Percentiles rank a stretch among this genome's conserved stretches.
Evolutionary conservation across 108 stramenopile genomes (phyloP).

Genomic region (Schizochytrium sp.): DNA sequence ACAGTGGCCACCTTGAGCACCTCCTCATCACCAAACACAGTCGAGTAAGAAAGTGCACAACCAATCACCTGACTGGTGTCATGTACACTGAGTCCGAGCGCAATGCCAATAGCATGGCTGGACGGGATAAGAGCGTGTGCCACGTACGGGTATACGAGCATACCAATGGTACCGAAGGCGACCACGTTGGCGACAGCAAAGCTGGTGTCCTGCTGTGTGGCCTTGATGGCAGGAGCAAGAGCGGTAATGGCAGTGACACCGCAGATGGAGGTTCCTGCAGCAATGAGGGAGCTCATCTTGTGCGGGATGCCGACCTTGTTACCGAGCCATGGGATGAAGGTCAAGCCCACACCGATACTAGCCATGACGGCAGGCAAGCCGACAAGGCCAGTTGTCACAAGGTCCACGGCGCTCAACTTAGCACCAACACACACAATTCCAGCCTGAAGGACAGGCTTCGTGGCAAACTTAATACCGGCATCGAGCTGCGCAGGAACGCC

Average conservation of each 20-base stretch:
- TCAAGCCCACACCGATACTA: constrained; percentile 71
- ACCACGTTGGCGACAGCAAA: constrained; percentile 80
- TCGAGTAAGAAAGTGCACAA: constrained; percentile 75
- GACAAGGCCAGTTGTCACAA: constrained; percentile 71
- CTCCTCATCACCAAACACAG: constrained; percentile 72
- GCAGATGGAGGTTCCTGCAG: constrained; percentile 79
- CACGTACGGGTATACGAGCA: constrained; percentile 77
- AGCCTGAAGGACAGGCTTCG: constrained; percentile 75
- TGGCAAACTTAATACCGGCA: constrained; percentile 75
- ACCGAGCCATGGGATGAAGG: constrained; percentile 70
- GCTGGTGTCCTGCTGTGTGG: constrained; percentile 74
- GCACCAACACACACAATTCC: constrained; percentile 79
- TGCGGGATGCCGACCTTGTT: constrained; percentile 69
- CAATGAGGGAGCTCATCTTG: constrained; percentile 73
- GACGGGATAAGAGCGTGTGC: constrained; percentile 65
- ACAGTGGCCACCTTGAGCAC: constrained; percentile 76
- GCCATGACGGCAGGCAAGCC: constrained; percentile 74
- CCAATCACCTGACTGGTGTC: constrained; percentile 80
- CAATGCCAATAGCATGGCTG: constrained; percentile 77
- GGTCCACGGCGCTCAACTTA: constrained; percentile 74
- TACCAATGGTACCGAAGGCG: constrained; percentile 77
- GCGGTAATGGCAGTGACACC: constrained; percentile 81
- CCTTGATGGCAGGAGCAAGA: constrained; percentile 76
- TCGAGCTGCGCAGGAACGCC: constrained; percentile 61
- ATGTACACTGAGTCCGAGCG: constrained; percentile 76